These are phyloP conservation scores for Amanita molliuscula DNA, from an alignment of 768 basidiomycete genomes.

Conservation along the genomic window DNA sequence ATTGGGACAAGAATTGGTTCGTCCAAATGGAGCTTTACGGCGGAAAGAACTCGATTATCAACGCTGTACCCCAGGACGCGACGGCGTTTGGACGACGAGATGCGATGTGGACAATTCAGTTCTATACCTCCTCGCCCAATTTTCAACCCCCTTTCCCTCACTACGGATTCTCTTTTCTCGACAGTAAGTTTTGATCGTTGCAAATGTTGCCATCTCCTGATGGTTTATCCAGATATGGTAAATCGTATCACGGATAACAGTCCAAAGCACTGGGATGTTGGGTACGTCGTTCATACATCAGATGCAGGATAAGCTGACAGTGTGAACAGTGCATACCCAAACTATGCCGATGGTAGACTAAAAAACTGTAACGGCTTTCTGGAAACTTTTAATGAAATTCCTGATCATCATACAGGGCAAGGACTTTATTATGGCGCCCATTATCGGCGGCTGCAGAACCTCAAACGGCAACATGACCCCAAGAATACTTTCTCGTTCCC, in stretches of 20 bases:
- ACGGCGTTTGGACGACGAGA: conserved; percentile 30
- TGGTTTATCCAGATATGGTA: conserved; percentile 16
- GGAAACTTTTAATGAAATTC: not conserved
- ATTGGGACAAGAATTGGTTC: conserved; percentile 20
- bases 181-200: conserved; percentile 15
- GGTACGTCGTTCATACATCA: conserved; percentile 23
- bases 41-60: conserved; percentile 29
- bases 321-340: conserved; percentile 20
- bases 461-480: conserved; percentile 27
- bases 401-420: conserved; percentile 17
- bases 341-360: conserved; percentile 29
- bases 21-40: conserved; percentile 29
- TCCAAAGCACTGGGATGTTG: conserved; percentile 27
- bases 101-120: conserved; percentile 32
- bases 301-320: conserved; percentile 22
- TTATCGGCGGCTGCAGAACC: conserved; percentile 18
- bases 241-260: conserved; percentile 23
- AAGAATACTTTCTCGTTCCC: conserved; percentile 29
- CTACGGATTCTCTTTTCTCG: conserved; percentile 30
- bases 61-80: conserved; percentile 19
- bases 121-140: conserved; percentile 30
- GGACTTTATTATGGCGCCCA: conserved; percentile 21
- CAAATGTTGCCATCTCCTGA: not conserved
- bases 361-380: conserved; percentile 17
- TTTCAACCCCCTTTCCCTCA: conserved; percentile 27